These are phyloP conservation scores for Talaromyces sp. DNA, from an alignment of 2,329 filamentous ascomycete genomes.

Conservation along the genomic window DNA sequence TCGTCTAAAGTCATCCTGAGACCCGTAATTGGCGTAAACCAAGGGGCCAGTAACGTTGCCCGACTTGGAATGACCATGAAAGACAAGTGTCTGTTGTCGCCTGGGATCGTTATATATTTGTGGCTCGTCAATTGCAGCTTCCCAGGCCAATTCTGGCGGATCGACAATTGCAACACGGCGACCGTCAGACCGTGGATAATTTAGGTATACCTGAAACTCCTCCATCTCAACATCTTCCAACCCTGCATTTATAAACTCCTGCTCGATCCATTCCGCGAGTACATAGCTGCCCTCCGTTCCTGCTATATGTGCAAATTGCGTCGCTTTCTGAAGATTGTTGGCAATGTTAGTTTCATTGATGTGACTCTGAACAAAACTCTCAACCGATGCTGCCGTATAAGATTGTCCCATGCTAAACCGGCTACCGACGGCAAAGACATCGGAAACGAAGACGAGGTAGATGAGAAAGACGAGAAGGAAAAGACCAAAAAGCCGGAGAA, in stretches of 20 bases:
- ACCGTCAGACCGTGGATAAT: slow-evolving; percentile 78
- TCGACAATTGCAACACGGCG: slow-evolving; percentile 78
- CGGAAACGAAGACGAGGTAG: slow-evolving; percentile 82
- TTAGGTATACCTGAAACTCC: slow-evolving; percentile 84
- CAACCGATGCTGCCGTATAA: slow-evolving; percentile 81
- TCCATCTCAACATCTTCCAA: slow-evolving; percentile 76
- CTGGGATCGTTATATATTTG: slow-evolving; percentile 62
- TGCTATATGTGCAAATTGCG: slow-evolving; percentile 82
- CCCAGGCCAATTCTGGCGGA: slow-evolving; percentile 67
- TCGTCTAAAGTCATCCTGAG: slow-evolving; percentile 74
- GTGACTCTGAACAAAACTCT: slow-evolving; percentile 69
- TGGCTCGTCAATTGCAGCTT: slow-evolving; percentile 79
- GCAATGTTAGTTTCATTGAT: slow-evolving; percentile 69
- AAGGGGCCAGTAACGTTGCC: slow-evolving; percentile 83
- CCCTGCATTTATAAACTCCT: slow-evolving; percentile 67
- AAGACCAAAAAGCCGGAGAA: slow-evolving; percentile 72
- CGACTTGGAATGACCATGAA: slow-evolving; percentile 84
- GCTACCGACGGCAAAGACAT: slow-evolving; percentile 70
- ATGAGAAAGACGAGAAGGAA: slow-evolving; percentile 73
- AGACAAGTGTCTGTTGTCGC: slow-evolving; percentile 70
- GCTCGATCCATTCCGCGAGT: slow-evolving; percentile 79
- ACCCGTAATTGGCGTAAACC: slow-evolving; percentile 90
- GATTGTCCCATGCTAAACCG: slow-evolving; percentile 65
- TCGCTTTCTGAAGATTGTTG: slow-evolving; percentile 73
- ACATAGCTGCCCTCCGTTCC: slow-evolving; percentile 92